Percentiles rank a stretch among this genome's conserved stretches.
phyloP scores from a whole-genome alignment of 306 rosid genomes.

The Glycine latifolia region DNA sequence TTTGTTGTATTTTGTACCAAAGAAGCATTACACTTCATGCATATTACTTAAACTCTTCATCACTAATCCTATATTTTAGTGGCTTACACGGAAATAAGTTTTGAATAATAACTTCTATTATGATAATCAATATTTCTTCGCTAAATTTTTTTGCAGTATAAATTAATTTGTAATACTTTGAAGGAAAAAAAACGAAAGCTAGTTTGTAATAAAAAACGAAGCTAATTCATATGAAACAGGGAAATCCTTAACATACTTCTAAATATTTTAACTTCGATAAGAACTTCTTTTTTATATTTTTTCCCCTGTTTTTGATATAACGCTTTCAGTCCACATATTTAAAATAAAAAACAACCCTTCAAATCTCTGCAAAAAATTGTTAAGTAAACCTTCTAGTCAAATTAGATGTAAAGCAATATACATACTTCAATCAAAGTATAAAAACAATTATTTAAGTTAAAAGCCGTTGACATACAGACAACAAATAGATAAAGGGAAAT shows the following conservation, averaged over 20 bases:
- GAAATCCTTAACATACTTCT: background rate
- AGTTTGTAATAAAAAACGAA: background rate
- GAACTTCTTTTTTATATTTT: background rate
- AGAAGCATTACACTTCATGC: background rate
- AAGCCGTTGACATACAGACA: too few species aligned
- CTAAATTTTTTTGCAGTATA: background rate
- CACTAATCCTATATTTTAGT: background rate
- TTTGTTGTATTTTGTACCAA: background rate
- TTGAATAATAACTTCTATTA: background rate
- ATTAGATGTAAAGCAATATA: too few species aligned
- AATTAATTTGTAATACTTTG: background rate
- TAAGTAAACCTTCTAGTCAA: background rate
- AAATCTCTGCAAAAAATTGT: constrained; percentile 14
- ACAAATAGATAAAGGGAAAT: too few species aligned
- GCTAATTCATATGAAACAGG: background rate
- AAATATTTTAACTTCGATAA: background rate
- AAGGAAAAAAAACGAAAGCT: background rate
- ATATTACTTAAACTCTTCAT: background rate
- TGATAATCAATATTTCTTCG: background rate
- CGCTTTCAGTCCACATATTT: background rate
- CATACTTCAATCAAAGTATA: too few species aligned
- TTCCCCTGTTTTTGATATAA: background rate
- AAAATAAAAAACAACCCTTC: background rate
- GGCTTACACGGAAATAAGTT: background rate
- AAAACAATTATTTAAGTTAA: too few species aligned